Evolutionary conservation across 106 monocot genomes (phyloP), one percentile per base, ranked within the genome.

Genomic region (Xerophyta viscosa): DNA sequence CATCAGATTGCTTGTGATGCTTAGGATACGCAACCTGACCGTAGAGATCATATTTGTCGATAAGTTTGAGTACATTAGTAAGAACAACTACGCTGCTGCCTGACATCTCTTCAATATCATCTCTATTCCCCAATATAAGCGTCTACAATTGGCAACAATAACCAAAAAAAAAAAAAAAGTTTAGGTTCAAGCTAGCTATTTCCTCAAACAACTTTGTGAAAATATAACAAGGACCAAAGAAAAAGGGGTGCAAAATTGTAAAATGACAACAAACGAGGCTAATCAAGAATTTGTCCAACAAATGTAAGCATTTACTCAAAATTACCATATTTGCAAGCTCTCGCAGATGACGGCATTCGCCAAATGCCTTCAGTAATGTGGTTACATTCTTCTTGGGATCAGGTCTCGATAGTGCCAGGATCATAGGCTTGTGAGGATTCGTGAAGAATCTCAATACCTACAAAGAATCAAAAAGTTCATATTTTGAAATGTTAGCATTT

Each of bases 341-440:
- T 6, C 74, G 70, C 10, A 87, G 81, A 8, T 42, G 67, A 24
- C 63, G 81, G 28, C 77, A 66, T 37, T 81, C 77, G 0, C 87
- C 87, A 48, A 74, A 81, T 46, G 87, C 87, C 74, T 75, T 87
- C 18, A 87, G 52, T 48, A 87, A 55, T 3, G 81, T 81, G 23
- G 67, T 75, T 13, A 87, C 77, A 30, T 87, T 87, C 77, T 87
- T 87, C 70, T 81, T 87, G 4, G 87, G 81, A 43, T 87, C 87
- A 0, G 87, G 87, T 6, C 87, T 73, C 0, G 87, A 81, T 19
- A 87, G 65, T 1, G 87, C 87, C 6, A 87, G 81, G 56, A 87
- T 87, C 81, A 81, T 87, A 1, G 87, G 87, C 58, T 87, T 81
- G 67, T 87, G 87, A 20, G 81, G 87, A 39, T 87, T 87, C 7